Base-by-base conservation (phyloP, 2,329 filamentous ascomycete genomes). In the Cryphonectria nitschkei region DNA sequence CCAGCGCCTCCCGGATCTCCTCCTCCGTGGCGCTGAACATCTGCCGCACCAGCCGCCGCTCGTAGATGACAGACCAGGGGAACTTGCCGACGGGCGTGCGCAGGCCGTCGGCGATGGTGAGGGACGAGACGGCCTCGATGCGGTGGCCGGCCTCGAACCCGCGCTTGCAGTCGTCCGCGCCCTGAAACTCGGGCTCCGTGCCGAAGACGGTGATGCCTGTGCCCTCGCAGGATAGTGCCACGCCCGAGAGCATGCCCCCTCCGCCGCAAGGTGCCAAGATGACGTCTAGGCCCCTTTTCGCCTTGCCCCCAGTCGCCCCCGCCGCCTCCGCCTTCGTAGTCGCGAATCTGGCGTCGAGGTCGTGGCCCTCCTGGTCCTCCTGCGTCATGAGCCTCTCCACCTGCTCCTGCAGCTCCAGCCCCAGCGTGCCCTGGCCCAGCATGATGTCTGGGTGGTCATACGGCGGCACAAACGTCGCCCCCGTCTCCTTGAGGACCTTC, bases 391-490 rank as follows among this genome's bases (percentile, higher is more conserved):
- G 76, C 60, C 85, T 84, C 4, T 78, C 80, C 1, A 91, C 92
- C 78, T 98, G 95, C 72, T 87, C 83, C 78, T 94, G 90, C 46
- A 98, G 81, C 80, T 99, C 96, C 6, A 98, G 80, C 0, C 90
- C 95, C 73, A 93, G 85, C 0, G 95, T 98, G n/a, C 95, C 96
- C 83, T 98, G 95, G 0, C 96, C 95, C 0, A 97, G 88, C 69
- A 98, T 92, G 74, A 98, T 94, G 79, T 98, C 89, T 2, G 93
- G 92, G 81, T 98, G 93, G 80, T 98, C 93, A 79, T 98, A 98
- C 0, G 96, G 95, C 68, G 95, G 95, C 5, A 99, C 87, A 13
- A 98, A 84, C 0, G 90, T 89, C 0, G 94, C 94, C 56, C 92
- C 91, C 0, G 93, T 97, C 71, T 90, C 82, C 39, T 83, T 82